These are phyloP conservation scores for Trichoderma brevicompactum DNA, from an alignment of 2,329 filamentous ascomycete species.

Conservation along the genomic window DNA sequence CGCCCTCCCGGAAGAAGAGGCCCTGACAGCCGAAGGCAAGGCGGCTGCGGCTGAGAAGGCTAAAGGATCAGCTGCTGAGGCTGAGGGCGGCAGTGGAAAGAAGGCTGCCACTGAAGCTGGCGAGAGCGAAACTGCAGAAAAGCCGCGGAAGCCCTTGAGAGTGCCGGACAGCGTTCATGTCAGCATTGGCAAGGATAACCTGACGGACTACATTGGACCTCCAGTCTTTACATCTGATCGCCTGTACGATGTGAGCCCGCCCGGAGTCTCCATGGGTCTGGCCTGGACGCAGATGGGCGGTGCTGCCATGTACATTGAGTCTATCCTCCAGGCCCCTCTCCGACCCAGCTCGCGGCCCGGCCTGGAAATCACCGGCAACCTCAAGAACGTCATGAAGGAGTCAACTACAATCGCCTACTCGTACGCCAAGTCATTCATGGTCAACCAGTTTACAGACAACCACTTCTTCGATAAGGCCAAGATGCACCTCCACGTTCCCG, in stretches of 20 bases:
- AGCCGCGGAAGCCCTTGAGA: conserved; percentile 74
- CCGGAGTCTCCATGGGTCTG: conserved; percentile 95
- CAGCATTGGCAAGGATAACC: conserved; percentile 81
- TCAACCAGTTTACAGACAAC: conserved; percentile 83
- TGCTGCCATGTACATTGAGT: conserved; percentile 95
- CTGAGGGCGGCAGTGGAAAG: conserved; percentile 31
- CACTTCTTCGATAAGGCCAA: conserved; percentile 95
- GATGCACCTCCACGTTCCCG: conserved; percentile 94
- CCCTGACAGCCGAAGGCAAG: conserved; percentile 84
- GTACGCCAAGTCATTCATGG: conserved; percentile 89
- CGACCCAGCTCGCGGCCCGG: conserved; percentile 73
- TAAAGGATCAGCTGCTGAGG: conserved; percentile 44
- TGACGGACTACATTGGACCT: conserved; percentile 96
- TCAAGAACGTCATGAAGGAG: conserved; percentile 98
- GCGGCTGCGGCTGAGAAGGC: conserved; percentile 71
- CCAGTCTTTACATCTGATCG: conserved; percentile 95
- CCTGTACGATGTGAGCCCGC: conserved; percentile 89
- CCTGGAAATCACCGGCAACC: conserved; percentile 89
- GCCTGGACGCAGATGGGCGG: conserved; percentile 98
- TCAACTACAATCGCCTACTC: conserved; percentile 94
- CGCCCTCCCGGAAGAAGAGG: conserved; percentile 76
- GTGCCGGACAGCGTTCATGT: conserved; percentile 89
- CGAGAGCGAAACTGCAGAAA: conserved; percentile 57
- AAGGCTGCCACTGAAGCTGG: conserved; percentile 40
- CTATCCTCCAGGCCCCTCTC: conserved; percentile 85